phyloP scores from a whole-genome alignment of 306 rosid genomes.

The Dalbergia cultrata region DNA sequence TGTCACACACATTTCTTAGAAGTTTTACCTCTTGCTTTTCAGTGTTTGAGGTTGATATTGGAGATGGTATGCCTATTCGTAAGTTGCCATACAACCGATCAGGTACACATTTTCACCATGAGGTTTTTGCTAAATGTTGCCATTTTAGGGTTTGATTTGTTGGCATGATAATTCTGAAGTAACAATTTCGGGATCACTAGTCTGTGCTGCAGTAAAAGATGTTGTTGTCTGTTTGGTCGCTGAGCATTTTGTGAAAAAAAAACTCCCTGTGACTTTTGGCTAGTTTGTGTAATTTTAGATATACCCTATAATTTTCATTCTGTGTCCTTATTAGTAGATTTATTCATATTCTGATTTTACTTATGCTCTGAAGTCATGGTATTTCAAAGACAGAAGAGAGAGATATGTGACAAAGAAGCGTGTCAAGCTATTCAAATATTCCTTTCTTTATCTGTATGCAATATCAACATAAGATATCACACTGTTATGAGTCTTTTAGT shows the following conservation, averaged over 20 bases:
- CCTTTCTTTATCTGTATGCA: constrained; percentile 18
- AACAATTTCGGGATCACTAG: constrained; percentile 21
- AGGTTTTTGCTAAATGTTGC: not conserved
- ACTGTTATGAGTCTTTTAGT: constrained; percentile 27
- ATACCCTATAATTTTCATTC: constrained; percentile 9
- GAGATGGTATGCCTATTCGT: constrained; percentile 92
- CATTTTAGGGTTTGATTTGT: not conserved
- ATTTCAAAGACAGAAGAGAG: constrained; percentile 10
- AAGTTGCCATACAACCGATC: constrained; percentile 92
- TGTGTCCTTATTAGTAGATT: constrained; percentile 15
- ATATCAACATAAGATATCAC: constrained; percentile 14
- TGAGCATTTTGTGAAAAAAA: constrained; percentile 8
- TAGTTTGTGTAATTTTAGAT: not conserved
- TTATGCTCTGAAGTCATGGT: constrained; percentile 33
- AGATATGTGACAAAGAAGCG: constrained; percentile 17
- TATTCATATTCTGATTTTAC: constrained; percentile 26
- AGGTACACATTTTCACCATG: constrained; percentile 58
- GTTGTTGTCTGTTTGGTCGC: constrained; percentile 26
- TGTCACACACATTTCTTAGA: constrained; percentile 30
- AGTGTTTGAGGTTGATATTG: constrained; percentile 98
- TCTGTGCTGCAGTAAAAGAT: constrained; percentile 34
- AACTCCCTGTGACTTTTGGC: constrained; percentile 8
- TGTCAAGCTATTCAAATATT: constrained; percentile 28
- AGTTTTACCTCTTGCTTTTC: constrained; percentile 42
- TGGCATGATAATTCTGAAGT: constrained; percentile 13